Evolutionary conservation across 306 rosid genomes (phyloP), one percentile per base, ranked within the genome.

Genomic region (Dalbergia cochinchinensis): DNA sequence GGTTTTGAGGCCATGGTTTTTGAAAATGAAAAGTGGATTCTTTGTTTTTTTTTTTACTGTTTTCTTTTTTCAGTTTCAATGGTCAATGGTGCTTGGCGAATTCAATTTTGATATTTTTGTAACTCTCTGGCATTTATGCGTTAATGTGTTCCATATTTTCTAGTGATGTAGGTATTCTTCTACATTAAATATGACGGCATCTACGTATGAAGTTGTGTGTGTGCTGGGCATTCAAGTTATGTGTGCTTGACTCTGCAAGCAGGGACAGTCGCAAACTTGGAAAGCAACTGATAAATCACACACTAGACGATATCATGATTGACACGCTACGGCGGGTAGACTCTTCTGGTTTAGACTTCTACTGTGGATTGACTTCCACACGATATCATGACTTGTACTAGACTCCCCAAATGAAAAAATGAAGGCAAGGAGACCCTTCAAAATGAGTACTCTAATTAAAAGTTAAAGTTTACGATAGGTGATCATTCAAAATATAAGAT

Each of bases 1-100:
- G 54, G 4, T 11, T 48, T 4, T 50, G 57, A 50, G 57, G 57
- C 57, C 57, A 50, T 50, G 18, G 18, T 50, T 50, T 50, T 13
- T 50, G 57, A 50, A 14, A 48, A 48, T 11, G 54, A 12, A 48
- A 50, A 14, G 57, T 50, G 18, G 16, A 50, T 50, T 50, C 13
- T 12, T 12, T 5, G 7, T 50, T 50, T 12, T 35, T 35, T 35
- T 35, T 9, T 11, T 3, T n/a, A n/a, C 2, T 47, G n/a, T 47
- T 6, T 6, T 37, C 0, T 31, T 26, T 61, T 15, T 6, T n/a
- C 19, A 63, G 14, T 15, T 48, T 75, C 77, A 59, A 37, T 35
- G 76, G 71, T 67, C 76, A 81, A 58, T 73, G 22, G 47, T 41
- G 31, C 31, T 26, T 26, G 31, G 31, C 31, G 31, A 26, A 44